Percentiles rank a stretch among this genome's conserved stretches.
Conservation (phyloP, 345 rosid species). For the Clausena lansium region DNA sequence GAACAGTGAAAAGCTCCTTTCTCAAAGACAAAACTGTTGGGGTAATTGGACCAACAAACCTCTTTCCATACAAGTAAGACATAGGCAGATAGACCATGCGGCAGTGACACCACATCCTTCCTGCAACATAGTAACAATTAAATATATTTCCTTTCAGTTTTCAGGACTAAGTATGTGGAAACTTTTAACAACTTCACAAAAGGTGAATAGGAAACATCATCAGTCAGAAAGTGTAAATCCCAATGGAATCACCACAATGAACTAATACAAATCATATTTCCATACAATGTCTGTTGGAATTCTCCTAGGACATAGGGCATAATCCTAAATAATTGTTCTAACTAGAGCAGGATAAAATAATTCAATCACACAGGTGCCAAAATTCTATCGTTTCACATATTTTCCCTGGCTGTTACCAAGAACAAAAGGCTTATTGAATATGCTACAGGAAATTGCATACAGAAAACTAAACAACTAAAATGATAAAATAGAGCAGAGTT, state of each 20-base stretch:
- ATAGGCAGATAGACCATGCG: conserved; percentile 99
- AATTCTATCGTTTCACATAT: neutral
- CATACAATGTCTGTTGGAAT: neutral
- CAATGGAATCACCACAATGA: neutral
- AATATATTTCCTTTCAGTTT: neutral
- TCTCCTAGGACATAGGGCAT: neutral
- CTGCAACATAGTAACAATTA: conserved; percentile 37
- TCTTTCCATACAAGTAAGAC: conserved; percentile 92
- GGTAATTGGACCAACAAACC: conserved; percentile 93
- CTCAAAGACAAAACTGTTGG: conserved; percentile 81
- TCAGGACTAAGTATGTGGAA: neutral
- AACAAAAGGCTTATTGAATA: neutral
- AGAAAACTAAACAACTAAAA: neutral
- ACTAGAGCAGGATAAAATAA: neutral
- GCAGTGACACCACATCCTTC: conserved; percentile 99
- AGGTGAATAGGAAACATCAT: neutral
- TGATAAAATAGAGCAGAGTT: neutral
- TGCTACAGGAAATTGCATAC: neutral
- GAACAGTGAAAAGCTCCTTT: conserved; percentile 73
- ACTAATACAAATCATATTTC: neutral
- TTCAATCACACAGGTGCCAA: neutral
- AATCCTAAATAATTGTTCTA: neutral
- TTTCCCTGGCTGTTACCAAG: neutral
- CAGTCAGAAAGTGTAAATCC: neutral
- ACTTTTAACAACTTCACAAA: neutral